These are phyloP conservation scores for Dissophora globulifera DNA, from an alignment of 192 early-diverging fungal genomes.

Conservation along the genomic window DNA sequence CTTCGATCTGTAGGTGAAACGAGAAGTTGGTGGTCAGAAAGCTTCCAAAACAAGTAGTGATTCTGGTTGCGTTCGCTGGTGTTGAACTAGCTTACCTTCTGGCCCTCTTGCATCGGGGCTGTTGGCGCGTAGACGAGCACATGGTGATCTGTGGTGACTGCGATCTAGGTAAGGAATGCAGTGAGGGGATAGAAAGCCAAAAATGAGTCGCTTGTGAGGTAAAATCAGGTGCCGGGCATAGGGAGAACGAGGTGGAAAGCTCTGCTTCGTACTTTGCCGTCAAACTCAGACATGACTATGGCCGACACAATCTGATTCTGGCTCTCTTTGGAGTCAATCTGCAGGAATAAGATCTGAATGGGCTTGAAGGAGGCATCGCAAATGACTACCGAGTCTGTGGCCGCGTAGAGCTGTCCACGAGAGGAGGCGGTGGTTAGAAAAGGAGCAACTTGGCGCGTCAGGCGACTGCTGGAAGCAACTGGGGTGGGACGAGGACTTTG, in stretches of 20 bases:
- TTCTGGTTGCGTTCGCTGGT: neutral
- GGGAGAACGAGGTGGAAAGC: too few species aligned
- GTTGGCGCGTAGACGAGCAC: constrained; percentile 44
- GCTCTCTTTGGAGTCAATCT: constrained; percentile 32
- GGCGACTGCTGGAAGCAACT: neutral
- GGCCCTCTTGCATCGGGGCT: constrained; percentile 5
- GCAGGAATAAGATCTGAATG: constrained; percentile 54
- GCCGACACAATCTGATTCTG: constrained; percentile 52
- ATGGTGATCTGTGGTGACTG: constrained; percentile 37
- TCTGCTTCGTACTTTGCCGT: constrained; percentile 53
- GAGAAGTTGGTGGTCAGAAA: neutral
- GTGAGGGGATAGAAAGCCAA: neutral
- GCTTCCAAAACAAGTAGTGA: neutral
- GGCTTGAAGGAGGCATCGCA: constrained; percentile 58
- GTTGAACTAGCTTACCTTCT: constrained; percentile 23
- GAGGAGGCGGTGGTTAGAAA: neutral
- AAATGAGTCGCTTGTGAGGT: too few species aligned
- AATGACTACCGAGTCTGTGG: constrained; percentile 60
- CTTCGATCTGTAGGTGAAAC: constrained; percentile 15
- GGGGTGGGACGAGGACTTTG: too few species aligned
- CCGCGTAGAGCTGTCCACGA: constrained; percentile 58
- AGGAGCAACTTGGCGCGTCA: neutral
- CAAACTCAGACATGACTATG: constrained; percentile 49
- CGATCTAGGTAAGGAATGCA: constrained; percentile 25
- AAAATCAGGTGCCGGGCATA: too few species aligned